Conservation (phyloP, 108 stramenopile species). For the Nitzschia sp. region DNA sequence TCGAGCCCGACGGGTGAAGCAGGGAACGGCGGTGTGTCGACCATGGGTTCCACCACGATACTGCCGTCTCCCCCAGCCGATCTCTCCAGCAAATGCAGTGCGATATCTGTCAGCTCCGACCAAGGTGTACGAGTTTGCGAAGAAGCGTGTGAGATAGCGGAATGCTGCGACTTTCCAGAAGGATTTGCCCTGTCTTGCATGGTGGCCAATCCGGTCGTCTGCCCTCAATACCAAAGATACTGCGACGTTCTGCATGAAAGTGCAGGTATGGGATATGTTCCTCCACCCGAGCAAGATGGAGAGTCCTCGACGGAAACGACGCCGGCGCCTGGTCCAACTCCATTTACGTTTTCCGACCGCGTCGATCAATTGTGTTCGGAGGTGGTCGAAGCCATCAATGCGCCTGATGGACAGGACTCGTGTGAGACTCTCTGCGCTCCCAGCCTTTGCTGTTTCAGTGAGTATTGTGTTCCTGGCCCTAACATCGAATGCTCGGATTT, state of each 20-base stretch:
- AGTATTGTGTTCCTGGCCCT: constrained; percentile 2
- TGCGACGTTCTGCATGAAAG: constrained; percentile 9
- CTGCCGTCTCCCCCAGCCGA: constrained; percentile 13
- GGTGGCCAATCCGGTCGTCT: constrained; percentile 17
- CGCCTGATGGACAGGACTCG: not conserved
- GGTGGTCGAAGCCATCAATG: not conserved
- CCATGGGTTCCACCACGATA: not conserved
- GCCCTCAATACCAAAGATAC: constrained; percentile 25
- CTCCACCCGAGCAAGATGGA: not conserved
- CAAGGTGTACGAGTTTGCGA: constrained; percentile 19
- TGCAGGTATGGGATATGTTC: not conserved
- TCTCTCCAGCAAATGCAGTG: constrained; percentile 17
- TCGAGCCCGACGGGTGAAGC: not conserved
- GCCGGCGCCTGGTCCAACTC: constrained; percentile 1
- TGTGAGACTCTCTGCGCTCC: constrained; percentile 13
- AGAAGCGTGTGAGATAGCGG: constrained; percentile 30
- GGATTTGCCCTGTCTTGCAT: constrained; percentile 27
- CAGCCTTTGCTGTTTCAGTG: constrained; percentile 26
- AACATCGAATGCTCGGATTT: constrained; percentile 18
- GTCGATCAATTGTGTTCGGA: constrained; percentile 9
- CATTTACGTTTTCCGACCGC: constrained; percentile 2
- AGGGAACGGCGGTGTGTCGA: not conserved
- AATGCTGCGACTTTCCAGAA: constrained; percentile 27
- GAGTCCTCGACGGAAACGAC: not conserved
- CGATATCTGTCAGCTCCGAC: not conserved